Evolutionary conservation across 2,329 filamentous ascomycete species (phyloP).

Genomic region (Shiraia bambusicola): DNA sequence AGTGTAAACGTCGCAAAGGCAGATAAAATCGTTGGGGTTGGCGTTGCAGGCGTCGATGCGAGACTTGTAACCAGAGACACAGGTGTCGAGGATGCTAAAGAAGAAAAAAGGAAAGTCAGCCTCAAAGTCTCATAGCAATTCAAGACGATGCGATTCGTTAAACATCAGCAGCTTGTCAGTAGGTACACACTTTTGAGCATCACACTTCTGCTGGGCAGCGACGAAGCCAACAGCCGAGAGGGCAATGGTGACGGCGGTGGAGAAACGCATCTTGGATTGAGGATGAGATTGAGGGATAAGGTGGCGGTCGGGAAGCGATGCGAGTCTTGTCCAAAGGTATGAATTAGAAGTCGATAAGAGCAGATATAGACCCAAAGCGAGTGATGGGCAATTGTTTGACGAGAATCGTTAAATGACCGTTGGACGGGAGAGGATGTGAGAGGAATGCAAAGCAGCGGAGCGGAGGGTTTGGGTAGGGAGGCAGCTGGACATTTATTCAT

Average conservation of each 20-base stretch:
- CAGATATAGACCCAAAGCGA: constrained; percentile 5
- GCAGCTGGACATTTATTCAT: constrained; percentile 3
- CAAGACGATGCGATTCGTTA: neutral
- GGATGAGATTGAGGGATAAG: neutral
- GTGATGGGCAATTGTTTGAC: constrained; percentile 3
- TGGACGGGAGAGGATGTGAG: constrained; percentile 3
- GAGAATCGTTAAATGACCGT: neutral
- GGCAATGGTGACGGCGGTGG: constrained; percentile 28
- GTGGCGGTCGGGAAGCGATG: neutral
- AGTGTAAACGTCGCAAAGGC: constrained; percentile 59
- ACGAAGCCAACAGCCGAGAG: constrained; percentile 42
- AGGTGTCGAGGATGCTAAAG: constrained; percentile 54
- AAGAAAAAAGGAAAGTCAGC: constrained; percentile 1
- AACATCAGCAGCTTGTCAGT: neutral
- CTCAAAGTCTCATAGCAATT: constrained; percentile 1
- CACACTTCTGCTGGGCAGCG: constrained; percentile 42
- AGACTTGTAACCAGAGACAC: constrained; percentile 45
- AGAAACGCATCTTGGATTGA: constrained; percentile 37
- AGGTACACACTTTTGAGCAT: constrained; percentile 43
- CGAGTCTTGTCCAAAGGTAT: neutral
- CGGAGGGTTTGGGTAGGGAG: neutral
- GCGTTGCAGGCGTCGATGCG: constrained; percentile 47
- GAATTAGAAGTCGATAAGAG: neutral
- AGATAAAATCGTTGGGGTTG: constrained; percentile 54
- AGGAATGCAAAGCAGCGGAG: constrained; percentile 4